A percentile compares a stretch with the other conserved stretches of the same genome.
phyloP scores from a whole-genome alignment of 1,284 basidiomycete species.

The Ceratobasidium sp. region DNA sequence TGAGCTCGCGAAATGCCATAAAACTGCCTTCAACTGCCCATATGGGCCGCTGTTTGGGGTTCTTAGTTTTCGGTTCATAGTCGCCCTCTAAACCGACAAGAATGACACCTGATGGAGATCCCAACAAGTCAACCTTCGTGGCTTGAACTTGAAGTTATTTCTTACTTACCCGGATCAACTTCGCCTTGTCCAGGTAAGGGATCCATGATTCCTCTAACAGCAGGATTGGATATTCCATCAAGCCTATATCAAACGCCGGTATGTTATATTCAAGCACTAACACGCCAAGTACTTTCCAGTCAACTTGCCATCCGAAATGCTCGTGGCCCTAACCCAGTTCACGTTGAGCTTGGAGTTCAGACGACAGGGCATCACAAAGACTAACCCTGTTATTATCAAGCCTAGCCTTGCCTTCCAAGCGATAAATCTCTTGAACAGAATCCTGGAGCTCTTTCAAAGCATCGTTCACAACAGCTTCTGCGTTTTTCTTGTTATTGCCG shows the following conservation, averaged over 20 bases:
- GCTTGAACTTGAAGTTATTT: background rate
- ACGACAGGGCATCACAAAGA: background rate
- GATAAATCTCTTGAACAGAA: background rate
- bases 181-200: background rate
- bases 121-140: background rate
- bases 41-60: background rate
- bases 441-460: background rate
- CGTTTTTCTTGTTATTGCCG: constrained; percentile 2
- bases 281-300: background rate
- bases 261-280: background rate
- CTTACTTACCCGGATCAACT: background rate
- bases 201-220: background rate
- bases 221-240: constrained; percentile 11
- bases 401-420: background rate
- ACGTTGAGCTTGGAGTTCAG: background rate
- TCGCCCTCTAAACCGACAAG: background rate
- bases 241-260: background rate
- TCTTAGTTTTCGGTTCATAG: background rate
- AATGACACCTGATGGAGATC: background rate
- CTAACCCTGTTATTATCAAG: background rate
- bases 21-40: constrained; percentile 10
- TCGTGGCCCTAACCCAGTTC: constrained; percentile 2
- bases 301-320: constrained; percentile 8
- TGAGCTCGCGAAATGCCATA: constrained; percentile 8
- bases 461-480: background rate